These are phyloP conservation scores for Termitomyces sp. DNA, from an alignment of 768 basidiomycete genomes.

Conservation along the genomic window DNA sequence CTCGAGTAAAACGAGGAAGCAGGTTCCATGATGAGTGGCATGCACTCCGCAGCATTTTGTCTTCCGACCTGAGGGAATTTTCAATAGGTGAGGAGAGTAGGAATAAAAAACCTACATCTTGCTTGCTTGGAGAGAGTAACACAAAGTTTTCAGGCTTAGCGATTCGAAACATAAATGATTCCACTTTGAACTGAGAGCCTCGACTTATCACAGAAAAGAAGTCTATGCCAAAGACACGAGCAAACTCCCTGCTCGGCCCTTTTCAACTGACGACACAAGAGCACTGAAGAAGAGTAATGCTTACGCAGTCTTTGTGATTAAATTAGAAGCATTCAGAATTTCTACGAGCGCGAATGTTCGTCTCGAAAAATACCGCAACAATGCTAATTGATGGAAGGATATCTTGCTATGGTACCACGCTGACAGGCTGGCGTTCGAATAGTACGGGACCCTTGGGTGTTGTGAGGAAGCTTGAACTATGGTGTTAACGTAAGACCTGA, in stretches of 20 bases:
- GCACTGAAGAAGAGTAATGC: conserved; percentile 17
- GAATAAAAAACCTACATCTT: conserved; percentile 50
- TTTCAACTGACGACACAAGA: background rate
- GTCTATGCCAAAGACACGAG: conserved; percentile 95
- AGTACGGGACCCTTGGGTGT: conserved; percentile 64
- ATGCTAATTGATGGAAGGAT: conserved; percentile 46
- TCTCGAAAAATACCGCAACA: conserved; percentile 59
- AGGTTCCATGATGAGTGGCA: conserved; percentile 95
- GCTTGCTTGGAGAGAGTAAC: conserved; percentile 82
- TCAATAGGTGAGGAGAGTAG: background rate
- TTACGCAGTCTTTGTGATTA: conserved; percentile 88
- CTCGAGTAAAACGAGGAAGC: conserved; percentile 88
- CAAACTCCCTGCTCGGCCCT: conserved; percentile 73
- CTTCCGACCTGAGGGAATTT: conserved; percentile 66
- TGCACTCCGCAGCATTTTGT: conserved; percentile 95
- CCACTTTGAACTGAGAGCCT: conserved; percentile 98
- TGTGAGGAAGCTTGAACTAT: conserved; percentile 1
- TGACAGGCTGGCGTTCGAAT: conserved; percentile 55
- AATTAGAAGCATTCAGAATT: conserved; percentile 75
- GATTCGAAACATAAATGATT: conserved; percentile 97
- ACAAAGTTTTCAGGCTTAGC: conserved; percentile 94
- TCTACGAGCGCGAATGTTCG: conserved; percentile 70
- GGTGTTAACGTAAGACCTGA: conserved; percentile 23
- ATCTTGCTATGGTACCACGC: conserved; percentile 60
- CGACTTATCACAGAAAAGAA: conserved; percentile 93